Evolutionary conservation across 805 yeast genomes (phyloP).

Genomic region (Candida glaebosa): DNA sequence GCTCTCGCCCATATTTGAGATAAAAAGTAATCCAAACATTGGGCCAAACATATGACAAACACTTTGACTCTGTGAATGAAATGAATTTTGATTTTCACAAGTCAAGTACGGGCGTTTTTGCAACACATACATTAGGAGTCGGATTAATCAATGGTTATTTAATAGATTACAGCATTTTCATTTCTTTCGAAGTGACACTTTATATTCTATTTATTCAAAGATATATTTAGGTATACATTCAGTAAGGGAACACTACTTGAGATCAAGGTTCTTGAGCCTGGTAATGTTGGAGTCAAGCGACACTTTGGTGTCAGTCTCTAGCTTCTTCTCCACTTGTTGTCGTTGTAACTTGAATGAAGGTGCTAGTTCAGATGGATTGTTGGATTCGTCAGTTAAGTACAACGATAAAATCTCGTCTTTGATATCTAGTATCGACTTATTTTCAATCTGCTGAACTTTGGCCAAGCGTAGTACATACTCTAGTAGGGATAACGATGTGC

Average conservation of each 20-base stretch:
- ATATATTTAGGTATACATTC: no score
- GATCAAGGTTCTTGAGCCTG: slow-evolving; percentile 27
- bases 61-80: neutral
- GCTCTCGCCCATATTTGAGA: slow-evolving; percentile 10
- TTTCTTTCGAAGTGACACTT: no score
- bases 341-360: slow-evolving; percentile 16
- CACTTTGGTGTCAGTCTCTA: slow-evolving; percentile 15
- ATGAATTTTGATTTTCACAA: no score
- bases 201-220: no score
- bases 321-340: slow-evolving; percentile 9
- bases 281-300: slow-evolving; percentile 30
- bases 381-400: slow-evolving; percentile 56
- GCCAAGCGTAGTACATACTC: slow-evolving; percentile 62
- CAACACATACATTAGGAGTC: no score
- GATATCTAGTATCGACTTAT: slow-evolving; percentile 46
- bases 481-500: slow-evolving; percentile 49
- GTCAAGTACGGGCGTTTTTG: no score
- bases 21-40: slow-evolving; percentile 4
- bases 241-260: no score
- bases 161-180: no score
- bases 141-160: no score
- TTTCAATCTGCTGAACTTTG: slow-evolving; percentile 60
- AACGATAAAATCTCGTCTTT: slow-evolving; percentile 65
- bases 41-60: slow-evolving; percentile 1
- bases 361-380: slow-evolving; percentile 13